phyloP scores from a whole-genome alignment of 2,329 filamentous ascomycete species.

The Aspergillus tamarii region DNA sequence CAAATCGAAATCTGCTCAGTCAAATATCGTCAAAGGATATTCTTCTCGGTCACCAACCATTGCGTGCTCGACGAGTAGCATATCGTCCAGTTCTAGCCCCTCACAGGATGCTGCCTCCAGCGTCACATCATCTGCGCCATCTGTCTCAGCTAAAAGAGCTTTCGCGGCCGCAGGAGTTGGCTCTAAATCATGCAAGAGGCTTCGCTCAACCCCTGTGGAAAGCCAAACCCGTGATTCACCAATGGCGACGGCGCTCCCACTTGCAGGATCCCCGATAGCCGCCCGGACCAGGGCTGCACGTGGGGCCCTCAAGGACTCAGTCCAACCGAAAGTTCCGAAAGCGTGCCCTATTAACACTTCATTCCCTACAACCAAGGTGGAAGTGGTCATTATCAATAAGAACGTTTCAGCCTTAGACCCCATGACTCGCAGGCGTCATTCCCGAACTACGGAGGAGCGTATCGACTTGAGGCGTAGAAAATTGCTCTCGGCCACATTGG shows the following conservation, averaged over 20 bases:
- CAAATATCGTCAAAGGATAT: constrained; percentile 10
- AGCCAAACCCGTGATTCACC: constrained; percentile 13
- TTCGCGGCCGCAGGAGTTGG: constrained; percentile 16
- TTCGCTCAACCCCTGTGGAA: constrained; percentile 20
- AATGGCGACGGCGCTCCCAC: constrained; percentile 2
- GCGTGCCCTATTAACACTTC: neutral
- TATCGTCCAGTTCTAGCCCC: constrained; percentile 23
- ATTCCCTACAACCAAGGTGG: constrained; percentile 18
- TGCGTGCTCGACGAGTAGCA: constrained; percentile 29
- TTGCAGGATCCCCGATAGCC: constrained; percentile 19
- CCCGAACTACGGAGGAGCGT: constrained; percentile 19
- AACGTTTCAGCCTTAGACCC: constrained; percentile 1
- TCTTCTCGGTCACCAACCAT: constrained; percentile 16
- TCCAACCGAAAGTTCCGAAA: constrained; percentile 16
- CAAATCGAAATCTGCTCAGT: constrained; percentile 23
- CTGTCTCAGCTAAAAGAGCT: constrained; percentile 27
- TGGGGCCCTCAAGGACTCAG: constrained; percentile 21
- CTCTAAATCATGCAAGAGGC: constrained; percentile 29
- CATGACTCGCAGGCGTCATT: constrained; percentile 4
- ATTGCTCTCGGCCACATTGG: neutral
- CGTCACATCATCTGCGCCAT: constrained; percentile 35
- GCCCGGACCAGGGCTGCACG: constrained; percentile 24
- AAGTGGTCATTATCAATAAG: constrained; percentile 39
- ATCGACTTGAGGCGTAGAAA: constrained; percentile 8
- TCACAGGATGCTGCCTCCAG: constrained; percentile 30